Evolutionary conservation across 192 early-diverging fungal genomes (phyloP), one percentile per base, ranked within the genome.

Genomic region (Rhizophagus sp.): DNA sequence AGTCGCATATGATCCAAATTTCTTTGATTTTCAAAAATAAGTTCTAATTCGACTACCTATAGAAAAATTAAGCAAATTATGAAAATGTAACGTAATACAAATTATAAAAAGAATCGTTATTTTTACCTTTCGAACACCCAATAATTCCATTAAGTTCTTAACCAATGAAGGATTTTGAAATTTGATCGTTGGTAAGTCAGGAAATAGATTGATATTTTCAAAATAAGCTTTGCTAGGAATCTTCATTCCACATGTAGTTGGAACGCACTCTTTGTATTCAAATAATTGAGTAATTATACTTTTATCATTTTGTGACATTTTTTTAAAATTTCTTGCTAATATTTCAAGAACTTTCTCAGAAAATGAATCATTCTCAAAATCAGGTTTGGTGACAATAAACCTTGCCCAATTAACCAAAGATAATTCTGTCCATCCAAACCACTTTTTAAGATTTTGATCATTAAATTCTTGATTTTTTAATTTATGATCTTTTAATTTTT

Each of bases 1-100:
- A 97, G 84, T 78, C 94, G 90, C 27, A 93, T 86, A 79, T 96
- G 93, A 73, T 95, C 93, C 93, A 93, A 97, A 68, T 91, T 92
- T 44, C 94, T 87, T 15, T 90, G 88, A 47, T 47, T 10, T 12
- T 47, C 44, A 47, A 47, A 34, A 17, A 39, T 19, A 24, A 22
- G 10, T 25, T 65, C 66, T n/a, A 67, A 17, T 5, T 13, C 4
- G 9, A 57, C 24, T 36, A 47, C 44, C 44, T 47, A 12, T 47
- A 10, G 4, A 4, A 2, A 39, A 10, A 19, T 27, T 41, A 41
- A 41, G 3, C 5, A 41, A 41, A 41, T 41, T 7, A 41, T 41
- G 7, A 41, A 41, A 41, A 41, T 9, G 39, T 8, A 41, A 41
- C 7, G 5, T 36, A 36, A 36, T 3, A 36, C 3, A 41, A 41